Evolutionary conservation across 345 rosid genomes (phyloP).

Genomic region (Populus ilicifolia): DNA sequence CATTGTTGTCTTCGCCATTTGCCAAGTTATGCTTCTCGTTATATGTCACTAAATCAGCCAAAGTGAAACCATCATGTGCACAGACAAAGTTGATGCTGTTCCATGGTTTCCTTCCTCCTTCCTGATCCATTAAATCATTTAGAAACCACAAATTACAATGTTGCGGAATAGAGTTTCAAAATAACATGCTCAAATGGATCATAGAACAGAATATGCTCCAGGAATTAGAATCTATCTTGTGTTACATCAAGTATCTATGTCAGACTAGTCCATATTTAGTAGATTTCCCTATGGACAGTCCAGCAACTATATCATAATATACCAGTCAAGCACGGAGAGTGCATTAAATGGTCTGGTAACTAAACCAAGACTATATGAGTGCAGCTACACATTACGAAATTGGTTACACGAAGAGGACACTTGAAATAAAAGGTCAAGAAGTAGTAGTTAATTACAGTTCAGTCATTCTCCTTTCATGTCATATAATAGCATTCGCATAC

Average conservation of each 20-base stretch:
- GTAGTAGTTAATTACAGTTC: neutral
- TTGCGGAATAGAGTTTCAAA: neutral
- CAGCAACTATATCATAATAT: neutral
- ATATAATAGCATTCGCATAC: neutral
- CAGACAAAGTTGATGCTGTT: constrained; percentile 87
- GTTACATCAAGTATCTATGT: neutral
- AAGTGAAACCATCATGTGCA: constrained; percentile 92
- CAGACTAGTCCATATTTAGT: neutral
- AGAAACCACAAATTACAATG: constrained; percentile 5
- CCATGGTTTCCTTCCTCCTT: constrained; percentile 95
- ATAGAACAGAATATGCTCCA: neutral
- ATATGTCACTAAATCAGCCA: constrained; percentile 86
- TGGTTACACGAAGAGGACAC: neutral
- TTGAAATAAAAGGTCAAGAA: neutral
- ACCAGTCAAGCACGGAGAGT: neutral
- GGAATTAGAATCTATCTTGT: neutral
- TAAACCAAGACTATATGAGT: neutral
- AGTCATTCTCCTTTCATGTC: neutral
- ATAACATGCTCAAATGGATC: neutral
- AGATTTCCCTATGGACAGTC: neutral
- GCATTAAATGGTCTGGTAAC: neutral
- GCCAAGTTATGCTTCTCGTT: constrained; percentile 86
- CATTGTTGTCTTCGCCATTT: constrained; percentile 90
- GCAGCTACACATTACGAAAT: neutral
- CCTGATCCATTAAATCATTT: constrained; percentile 46